phyloP scores from a whole-genome alignment of 1,139 yeast species.

The Suhomyces wounanorum region DNA sequence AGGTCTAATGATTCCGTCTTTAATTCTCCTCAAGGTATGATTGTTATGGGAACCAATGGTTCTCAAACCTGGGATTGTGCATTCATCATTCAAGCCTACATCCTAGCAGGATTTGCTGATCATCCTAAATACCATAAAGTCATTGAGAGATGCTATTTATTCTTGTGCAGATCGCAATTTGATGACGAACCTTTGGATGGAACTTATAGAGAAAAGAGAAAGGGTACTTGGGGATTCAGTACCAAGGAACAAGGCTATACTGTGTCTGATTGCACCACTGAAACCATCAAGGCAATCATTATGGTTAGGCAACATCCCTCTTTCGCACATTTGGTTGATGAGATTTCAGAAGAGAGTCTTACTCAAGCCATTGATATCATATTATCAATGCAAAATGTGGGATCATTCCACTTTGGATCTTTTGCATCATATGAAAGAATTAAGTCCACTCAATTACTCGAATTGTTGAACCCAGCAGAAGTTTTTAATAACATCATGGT shows the following conservation, averaged over 20 bases:
- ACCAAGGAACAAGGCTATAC: conserved; percentile 96
- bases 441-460: conserved; percentile 77
- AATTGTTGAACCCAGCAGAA: conserved; percentile 89
- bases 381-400: conserved; percentile 62
- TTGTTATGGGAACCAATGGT: conserved; percentile 97
- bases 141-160: conserved; percentile 65
- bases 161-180: conserved; percentile 81
- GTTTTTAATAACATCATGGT: conserved; percentile 98
- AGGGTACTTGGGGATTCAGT: conserved; percentile 97
- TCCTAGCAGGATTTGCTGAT: conserved; percentile 78
- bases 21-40: conserved; percentile 88
- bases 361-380: conserved; percentile 69
- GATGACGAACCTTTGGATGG: conserved; percentile 77
- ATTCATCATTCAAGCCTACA: conserved; percentile 81
- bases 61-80: conserved; percentile 98
- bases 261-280: conserved; percentile 97
- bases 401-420: conserved; percentile 81
- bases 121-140: conserved; percentile 64
- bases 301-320: conserved; percentile 77
- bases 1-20: conserved; percentile 78
- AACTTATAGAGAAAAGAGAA: conserved; percentile 77
- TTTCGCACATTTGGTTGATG: conserved; percentile 47
- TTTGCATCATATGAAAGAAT: conserved; percentile 90
- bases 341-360: conserved; percentile 55
- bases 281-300: conserved; percentile 87